Conservation (phyloP, 2,329 filamentous ascomycete species). For the Tolypocladium ovalisporum region DNA sequence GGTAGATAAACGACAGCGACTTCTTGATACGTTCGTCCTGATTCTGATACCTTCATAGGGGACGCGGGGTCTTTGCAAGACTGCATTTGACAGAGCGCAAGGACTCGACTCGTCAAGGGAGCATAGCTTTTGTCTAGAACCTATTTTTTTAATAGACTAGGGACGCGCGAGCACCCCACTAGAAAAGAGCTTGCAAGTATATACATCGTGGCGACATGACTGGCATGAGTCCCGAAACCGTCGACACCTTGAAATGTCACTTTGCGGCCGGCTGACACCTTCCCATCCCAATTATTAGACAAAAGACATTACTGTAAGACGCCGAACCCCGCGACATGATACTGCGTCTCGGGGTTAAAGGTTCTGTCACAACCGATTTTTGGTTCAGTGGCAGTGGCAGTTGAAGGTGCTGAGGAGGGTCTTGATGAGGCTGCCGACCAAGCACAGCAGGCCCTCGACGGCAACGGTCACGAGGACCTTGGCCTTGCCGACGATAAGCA, state of each 20-base stretch:
- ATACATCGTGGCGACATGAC: slow-evolving; percentile 6
- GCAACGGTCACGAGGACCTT: slow-evolving; percentile 14
- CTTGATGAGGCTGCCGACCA: slow-evolving; percentile 19
- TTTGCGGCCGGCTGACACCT: not conserved
- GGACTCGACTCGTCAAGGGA: not conserved
- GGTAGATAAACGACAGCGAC: too few species aligned
- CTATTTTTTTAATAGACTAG: not conserved
- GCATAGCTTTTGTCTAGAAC: not conserved
- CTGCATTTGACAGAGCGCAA: not conserved
- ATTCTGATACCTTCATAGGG: too few species aligned
- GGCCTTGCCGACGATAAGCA: slow-evolving; percentile 15
- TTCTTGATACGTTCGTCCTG: too few species aligned
- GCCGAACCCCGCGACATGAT: not conserved
- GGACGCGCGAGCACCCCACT: not conserved
- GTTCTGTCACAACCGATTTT: not conserved
- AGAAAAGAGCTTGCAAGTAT: slow-evolving; percentile 1
- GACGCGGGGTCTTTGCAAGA: too few species aligned
- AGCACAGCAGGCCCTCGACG: slow-evolving; percentile 19
- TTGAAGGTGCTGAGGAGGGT: slow-evolving; percentile 18
- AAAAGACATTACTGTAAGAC: not conserved
- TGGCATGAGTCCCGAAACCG: slow-evolving; percentile 3
- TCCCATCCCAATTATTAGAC: not conserved
- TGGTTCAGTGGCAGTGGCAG: slow-evolving; percentile 20
- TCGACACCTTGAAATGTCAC: not conserved
- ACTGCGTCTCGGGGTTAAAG: not conserved